Evolutionary conservation across 306 rosid species (phyloP).

Genomic region (Trifolium pratense): DNA sequence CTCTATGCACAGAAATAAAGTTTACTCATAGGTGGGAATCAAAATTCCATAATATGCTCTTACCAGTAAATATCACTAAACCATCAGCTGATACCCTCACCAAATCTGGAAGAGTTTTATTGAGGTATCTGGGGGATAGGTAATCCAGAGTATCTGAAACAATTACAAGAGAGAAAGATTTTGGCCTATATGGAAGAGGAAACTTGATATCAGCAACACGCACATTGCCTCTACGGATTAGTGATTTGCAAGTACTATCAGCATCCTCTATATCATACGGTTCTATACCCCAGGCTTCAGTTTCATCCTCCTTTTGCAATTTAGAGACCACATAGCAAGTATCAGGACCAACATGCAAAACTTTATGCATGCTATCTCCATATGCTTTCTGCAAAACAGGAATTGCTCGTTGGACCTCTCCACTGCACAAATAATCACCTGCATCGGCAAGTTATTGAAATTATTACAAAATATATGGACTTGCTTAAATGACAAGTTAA

Average conservation of each 20-base stretch:
- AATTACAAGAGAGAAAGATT: slow-evolving; percentile 70
- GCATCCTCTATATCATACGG: slow-evolving; percentile 78
- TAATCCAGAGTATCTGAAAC: slow-evolving; percentile 79
- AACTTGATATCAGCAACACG: slow-evolving; percentile 75
- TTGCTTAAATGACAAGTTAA: slow-evolving; percentile 29
- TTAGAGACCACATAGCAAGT: slow-evolving; percentile 62
- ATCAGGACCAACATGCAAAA: slow-evolving; percentile 76
- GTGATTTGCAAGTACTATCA: slow-evolving; percentile 63
- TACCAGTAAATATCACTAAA: slow-evolving; percentile 64
- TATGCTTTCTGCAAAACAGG: slow-evolving; percentile 63
- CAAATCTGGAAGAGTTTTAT: slow-evolving; percentile 73
- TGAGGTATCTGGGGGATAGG: slow-evolving; percentile 76
- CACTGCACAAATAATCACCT: slow-evolving; percentile 74
- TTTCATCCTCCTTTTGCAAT: slow-evolving; percentile 66
- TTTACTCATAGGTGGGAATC: slow-evolving; percentile 19
- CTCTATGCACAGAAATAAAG: background rate
- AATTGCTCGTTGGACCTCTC: slow-evolving; percentile 61
- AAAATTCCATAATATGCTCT: slow-evolving; percentile 36
- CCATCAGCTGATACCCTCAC: slow-evolving; percentile 73
- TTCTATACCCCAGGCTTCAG: slow-evolving; percentile 84
- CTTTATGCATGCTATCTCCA: slow-evolving; percentile 71
- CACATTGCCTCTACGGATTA: slow-evolving; percentile 62
- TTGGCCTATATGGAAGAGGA: slow-evolving; percentile 74
- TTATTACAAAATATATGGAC: slow-evolving; percentile 2
- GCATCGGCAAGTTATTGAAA: slow-evolving; percentile 38